Conservation (phyloP, 73 alveolate species). For the Tetrahymena malaccensis region DNA sequence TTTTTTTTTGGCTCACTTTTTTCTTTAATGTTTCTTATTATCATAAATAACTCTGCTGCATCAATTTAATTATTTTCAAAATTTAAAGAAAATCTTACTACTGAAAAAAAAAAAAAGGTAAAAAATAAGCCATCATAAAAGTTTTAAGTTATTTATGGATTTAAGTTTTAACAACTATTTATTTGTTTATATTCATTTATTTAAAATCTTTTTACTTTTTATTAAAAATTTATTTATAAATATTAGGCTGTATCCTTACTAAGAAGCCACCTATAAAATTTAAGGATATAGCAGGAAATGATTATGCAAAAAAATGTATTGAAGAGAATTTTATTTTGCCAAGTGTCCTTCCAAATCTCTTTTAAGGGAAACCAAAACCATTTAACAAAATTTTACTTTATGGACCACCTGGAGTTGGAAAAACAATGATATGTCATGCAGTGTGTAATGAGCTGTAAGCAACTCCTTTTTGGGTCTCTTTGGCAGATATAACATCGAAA, state of each 20-base stretch:
- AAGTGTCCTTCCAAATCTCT: constrained; percentile 12
- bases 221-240: neutral
- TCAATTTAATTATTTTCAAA: too few relatives aligned
- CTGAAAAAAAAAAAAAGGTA: too few relatives aligned
- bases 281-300: constrained; percentile 54
- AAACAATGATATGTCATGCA: constrained; percentile 97
- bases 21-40: neutral
- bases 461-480: constrained; percentile 93
- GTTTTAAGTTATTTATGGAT: too few relatives aligned
- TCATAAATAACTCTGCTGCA: neutral
- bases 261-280: constrained; percentile 30
- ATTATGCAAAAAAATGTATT: constrained; percentile 45
- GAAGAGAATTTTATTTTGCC: constrained; percentile 39
- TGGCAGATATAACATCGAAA: constrained; percentile 97
- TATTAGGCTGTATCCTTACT: constrained; percentile 28
- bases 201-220: neutral
- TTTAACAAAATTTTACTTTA: constrained; percentile 62
- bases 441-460: constrained; percentile 98
- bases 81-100: neutral
- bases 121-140: neutral
- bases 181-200: too few relatives aligned
- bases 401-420: constrained; percentile 99
- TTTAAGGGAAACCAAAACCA: constrained; percentile 39
- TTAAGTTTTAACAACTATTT: too few relatives aligned
- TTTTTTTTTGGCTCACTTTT: neutral